These are phyloP conservation scores for Thraustochytrium sp. DNA, from an alignment of 352 stramenopile species.

Conservation along the genomic window DNA sequence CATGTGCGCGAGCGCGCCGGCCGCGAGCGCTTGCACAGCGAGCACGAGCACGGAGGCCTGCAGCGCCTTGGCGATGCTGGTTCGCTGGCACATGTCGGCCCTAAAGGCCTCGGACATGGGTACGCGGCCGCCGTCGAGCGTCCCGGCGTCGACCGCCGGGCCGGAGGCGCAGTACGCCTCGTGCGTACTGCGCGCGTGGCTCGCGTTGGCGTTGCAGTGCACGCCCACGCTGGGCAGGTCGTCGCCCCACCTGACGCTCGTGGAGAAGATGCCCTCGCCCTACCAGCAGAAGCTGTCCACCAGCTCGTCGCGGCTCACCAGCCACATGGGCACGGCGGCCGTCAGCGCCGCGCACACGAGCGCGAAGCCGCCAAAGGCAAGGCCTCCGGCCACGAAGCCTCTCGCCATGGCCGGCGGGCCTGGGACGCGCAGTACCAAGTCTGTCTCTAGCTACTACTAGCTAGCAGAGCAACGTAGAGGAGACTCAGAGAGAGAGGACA, in stretches of 20 bases:
- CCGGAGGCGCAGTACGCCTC: neutral
- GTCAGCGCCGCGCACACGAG: neutral
- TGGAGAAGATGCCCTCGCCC: neutral
- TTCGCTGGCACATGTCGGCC: neutral
- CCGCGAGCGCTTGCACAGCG: neutral
- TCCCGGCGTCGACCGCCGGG: neutral
- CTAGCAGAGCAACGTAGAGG: too few species aligned
- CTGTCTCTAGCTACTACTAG: too few species aligned
- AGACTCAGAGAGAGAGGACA: too few species aligned
- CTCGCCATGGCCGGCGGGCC: neutral
- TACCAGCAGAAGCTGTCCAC: slow-evolving; percentile 22
- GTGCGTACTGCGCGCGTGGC: neutral
- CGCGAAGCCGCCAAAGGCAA: neutral
- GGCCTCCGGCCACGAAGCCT: neutral
- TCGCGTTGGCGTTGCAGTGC: neutral
- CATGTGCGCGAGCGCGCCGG: neutral
- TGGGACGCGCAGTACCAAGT: too few species aligned
- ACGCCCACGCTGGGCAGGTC: neutral
- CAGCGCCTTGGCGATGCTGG: neutral
- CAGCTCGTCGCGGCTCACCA: slow-evolving; percentile 29
- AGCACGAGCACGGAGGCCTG: neutral
- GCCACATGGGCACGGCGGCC: neutral
- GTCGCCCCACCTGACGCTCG: neutral
- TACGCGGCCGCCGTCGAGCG: neutral
- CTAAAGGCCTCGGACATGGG: neutral